Base-by-base conservation (phyloP, 306 rosid species). In the Chamaecrista fasciculata region DNA sequence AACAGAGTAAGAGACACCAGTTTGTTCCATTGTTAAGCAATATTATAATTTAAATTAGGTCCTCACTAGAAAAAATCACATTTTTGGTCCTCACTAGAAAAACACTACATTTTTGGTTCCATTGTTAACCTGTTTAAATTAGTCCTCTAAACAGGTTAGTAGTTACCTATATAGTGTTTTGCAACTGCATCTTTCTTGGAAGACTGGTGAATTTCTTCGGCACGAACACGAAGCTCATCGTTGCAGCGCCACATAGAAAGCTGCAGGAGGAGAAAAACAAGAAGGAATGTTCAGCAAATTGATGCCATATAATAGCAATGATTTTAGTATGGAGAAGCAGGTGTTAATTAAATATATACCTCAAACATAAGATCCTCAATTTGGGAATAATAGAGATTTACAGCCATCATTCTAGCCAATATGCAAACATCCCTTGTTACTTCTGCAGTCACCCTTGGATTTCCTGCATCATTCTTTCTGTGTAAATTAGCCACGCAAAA, bases 171-270 rank as follows among this genome's bases (percentile, higher is more conserved):
- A 65, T 89, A 92, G 86, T 92, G 95, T 78, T 92, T 92, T 49
- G 95, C 84, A 49, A 80, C 85, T 15, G 73, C 87, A 79, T 89
- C 86, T 80, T 87, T 87, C 82, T 79, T 89, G 37, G 95, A 67
- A 61, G 91, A 77, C 31, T 77, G 81, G 84, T 84, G 86, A 66
- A 92, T 80, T 55, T 79, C 76, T n/a, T 89, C 91, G 0, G 98
- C 92, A 37, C 83, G 83, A 31, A 67, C 86, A 69, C 91, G 95
- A 70, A 89, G 95, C 85, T 92, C 96, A 14, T 79, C 91, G 39
- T 74, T 92, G 89, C 97, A 92, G 40, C 97, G 97, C 97, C 97
- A 92, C 97, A 92, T 92, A 62, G 97, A 92, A 78, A 92, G 71
- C 98, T 89, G 72, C 76, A n/a, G n/a, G n/a, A n/a, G 64, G 70